Percentiles rank a stretch among this genome's conserved stretches.
These are phyloP conservation scores for Torulaspora pretoriensis DNA, from an alignment of 1,139 yeast species.

Conservation along the genomic window DNA sequence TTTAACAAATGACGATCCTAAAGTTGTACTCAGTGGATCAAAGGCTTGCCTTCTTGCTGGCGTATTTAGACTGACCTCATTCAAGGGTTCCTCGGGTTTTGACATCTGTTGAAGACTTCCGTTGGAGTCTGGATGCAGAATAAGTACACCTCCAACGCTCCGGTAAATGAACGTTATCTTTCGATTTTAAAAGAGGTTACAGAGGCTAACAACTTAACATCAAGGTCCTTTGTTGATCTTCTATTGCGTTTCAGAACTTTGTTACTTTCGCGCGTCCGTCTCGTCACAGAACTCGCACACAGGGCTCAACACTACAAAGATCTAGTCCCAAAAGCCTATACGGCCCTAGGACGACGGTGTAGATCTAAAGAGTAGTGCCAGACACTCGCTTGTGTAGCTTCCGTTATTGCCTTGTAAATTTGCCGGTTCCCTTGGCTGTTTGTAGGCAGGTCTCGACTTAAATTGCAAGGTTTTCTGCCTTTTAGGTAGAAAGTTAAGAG, in stretches of 20 bases:
- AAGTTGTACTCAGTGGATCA: neutral
- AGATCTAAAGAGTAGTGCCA: too few relatives aligned
- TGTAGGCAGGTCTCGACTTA: too few relatives aligned
- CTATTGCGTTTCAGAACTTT: slow-evolving; percentile 1
- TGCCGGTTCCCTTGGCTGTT: too few relatives aligned
- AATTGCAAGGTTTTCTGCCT: too few relatives aligned
- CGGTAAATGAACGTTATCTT: too few relatives aligned
- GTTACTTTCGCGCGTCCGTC: slow-evolving; percentile 3
- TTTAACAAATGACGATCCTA: neutral
- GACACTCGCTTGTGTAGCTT: too few relatives aligned
- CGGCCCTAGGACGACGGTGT: neutral
- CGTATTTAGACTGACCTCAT: slow-evolving; percentile 27
- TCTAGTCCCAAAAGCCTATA: neutral
- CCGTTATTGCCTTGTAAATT: too few relatives aligned
- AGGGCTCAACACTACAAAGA: neutral
- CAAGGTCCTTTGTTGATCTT: neutral
- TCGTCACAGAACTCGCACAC: slow-evolving; percentile 2
- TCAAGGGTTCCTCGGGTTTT: slow-evolving; percentile 24
- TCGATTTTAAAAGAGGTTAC: too few relatives aligned
- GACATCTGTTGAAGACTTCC: slow-evolving; percentile 16
- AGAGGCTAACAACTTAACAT: neutral
- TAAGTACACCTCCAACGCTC: neutral
- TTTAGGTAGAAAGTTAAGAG: too few relatives aligned
- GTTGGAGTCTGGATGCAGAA: neutral
- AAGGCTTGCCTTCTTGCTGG: slow-evolving; percentile 13